A percentile compares a stretch with the other conserved stretches of the same genome.
phyloP scores from a whole-genome alignment of 2,329 filamentous ascomycete genomes.

The Gaeumannomyces sp. region DNA sequence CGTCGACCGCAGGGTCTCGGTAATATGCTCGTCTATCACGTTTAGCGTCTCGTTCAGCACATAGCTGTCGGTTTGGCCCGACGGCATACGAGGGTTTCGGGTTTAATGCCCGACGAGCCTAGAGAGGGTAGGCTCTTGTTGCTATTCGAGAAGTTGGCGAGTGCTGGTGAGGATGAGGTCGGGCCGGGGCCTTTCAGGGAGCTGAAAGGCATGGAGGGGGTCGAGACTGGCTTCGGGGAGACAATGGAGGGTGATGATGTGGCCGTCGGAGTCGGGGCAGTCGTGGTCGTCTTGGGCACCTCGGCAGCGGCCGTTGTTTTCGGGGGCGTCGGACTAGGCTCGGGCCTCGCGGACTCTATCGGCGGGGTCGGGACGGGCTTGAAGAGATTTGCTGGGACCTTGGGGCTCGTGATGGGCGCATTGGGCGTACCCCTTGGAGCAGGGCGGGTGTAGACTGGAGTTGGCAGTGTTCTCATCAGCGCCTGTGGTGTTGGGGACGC shows the following conservation, averaged over 20 bases:
- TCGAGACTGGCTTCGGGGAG: constrained; percentile 21
- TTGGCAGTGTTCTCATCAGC: neutral
- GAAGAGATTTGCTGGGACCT: constrained; percentile 9
- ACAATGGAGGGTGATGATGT: constrained; percentile 20
- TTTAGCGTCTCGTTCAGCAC: constrained; percentile 93
- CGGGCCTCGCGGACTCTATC: constrained; percentile 19
- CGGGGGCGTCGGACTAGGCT: constrained; percentile 11
- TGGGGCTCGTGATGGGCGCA: constrained; percentile 3
- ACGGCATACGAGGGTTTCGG: constrained; percentile 27
- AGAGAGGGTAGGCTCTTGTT: constrained; percentile 22
- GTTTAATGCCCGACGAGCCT: constrained; percentile 24
- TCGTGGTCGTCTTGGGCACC: constrained; percentile 4
- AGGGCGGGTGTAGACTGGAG: constrained; percentile 54
- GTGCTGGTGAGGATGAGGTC: constrained; percentile 20
- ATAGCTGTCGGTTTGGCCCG: constrained; percentile 52
- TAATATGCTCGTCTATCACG: constrained; percentile 96
- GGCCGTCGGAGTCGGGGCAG: constrained; percentile 21
- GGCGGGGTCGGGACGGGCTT: constrained; percentile 5
- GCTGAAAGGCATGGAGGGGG: constrained; percentile 34
- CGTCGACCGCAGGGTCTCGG: constrained; percentile 59
- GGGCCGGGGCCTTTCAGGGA: constrained; percentile 29
- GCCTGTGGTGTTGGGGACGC: neutral
- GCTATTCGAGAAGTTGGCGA: constrained; percentile 11
- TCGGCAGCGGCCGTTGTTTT: neutral
- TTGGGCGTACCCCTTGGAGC: constrained; percentile 35